phyloP scores from a whole-genome alignment of 2,329 filamentous ascomycete species.

The Penicillium thymicola region DNA sequence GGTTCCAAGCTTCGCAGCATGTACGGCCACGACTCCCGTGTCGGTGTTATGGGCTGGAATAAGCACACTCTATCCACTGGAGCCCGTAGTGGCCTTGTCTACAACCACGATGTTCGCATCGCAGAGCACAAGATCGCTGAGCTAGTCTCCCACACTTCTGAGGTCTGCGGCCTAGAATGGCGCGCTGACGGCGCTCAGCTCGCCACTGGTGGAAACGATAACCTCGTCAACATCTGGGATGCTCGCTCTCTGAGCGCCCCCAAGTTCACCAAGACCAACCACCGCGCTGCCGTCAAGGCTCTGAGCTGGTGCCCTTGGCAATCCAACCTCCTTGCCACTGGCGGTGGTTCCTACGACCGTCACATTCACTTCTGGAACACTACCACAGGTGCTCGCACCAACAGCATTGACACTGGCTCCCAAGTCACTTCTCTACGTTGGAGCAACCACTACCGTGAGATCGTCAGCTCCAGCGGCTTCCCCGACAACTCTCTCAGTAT shows the following conservation, averaged over 20 bases:
- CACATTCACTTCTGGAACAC: conserved; percentile 99
- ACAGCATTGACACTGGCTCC: conserved; percentile 97
- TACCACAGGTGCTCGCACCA: conserved; percentile 92
- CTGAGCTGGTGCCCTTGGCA: conserved; percentile 99
- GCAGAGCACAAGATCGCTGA: conserved; percentile 98
- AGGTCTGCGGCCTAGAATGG: conserved; percentile 98
- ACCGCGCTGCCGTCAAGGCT: conserved; percentile 97
- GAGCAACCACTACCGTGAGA: conserved; percentile 96
- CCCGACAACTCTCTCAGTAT: conserved; percentile 99
- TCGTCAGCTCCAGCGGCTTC: conserved; percentile 95
- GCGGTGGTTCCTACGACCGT: conserved; percentile 91
- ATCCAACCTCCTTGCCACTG: conserved; percentile 92
- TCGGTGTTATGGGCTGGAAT: conserved; percentile 98
- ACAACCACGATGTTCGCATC: conserved; percentile 97
- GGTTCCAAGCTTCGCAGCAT: conserved; percentile 95
- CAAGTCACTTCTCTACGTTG: conserved; percentile 95
- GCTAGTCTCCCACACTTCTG: conserved; percentile 93
- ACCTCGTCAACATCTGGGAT: conserved; percentile 98
- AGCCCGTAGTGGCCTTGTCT: conserved; percentile 89
- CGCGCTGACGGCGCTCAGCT: conserved; percentile 93
- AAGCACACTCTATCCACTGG: conserved; percentile 96
- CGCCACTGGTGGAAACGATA: conserved; percentile 96
- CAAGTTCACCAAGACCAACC: conserved; percentile 99
- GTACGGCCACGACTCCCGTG: conserved; percentile 94
- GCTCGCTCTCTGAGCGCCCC: conserved; percentile 87